Evolutionary conservation across 176 grass and related monocot species (phyloP).

Genomic region (Lolium rigidum): DNA sequence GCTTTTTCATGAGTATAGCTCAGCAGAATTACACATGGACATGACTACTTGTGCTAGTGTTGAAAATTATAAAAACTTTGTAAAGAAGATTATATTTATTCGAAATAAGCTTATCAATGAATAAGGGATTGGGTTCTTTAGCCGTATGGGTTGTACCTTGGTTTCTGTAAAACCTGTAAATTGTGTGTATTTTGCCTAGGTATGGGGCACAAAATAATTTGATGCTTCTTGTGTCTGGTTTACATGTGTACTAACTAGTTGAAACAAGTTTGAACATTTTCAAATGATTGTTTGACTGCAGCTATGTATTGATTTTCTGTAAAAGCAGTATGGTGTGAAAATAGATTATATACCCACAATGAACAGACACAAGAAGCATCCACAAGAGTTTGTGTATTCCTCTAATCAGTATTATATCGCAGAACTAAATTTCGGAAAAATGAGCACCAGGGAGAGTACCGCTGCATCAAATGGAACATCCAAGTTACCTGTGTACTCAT

Average conservation of each 20-base stretch:
- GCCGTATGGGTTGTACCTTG: not conserved
- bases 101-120: slow-evolving; percentile 3
- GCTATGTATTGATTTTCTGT: not conserved
- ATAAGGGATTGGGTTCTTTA: not conserved
- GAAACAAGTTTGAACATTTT: slow-evolving; percentile 9
- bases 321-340: not conserved
- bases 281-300: slow-evolving; percentile 10
- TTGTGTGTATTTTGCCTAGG: not conserved
- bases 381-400: not conserved
- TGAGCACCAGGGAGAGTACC: not conserved
- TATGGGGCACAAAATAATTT: not conserved
- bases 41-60: not conserved
- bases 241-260: not conserved
- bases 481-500: slow-evolving; percentile 42
- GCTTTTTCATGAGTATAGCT: not conserved
- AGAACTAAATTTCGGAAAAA: not conserved
- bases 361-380: no score
- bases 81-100: not conserved
- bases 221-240: not conserved
- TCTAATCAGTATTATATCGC: no score
- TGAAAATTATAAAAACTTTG: not conserved
- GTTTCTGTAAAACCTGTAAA: not conserved
- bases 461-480: not conserved
- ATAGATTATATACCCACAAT: not conserved
- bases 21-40: not conserved